phyloP scores from a whole-genome alignment of 768 basidiomycete genomes.

The Sporobolomyces roseus region DNA sequence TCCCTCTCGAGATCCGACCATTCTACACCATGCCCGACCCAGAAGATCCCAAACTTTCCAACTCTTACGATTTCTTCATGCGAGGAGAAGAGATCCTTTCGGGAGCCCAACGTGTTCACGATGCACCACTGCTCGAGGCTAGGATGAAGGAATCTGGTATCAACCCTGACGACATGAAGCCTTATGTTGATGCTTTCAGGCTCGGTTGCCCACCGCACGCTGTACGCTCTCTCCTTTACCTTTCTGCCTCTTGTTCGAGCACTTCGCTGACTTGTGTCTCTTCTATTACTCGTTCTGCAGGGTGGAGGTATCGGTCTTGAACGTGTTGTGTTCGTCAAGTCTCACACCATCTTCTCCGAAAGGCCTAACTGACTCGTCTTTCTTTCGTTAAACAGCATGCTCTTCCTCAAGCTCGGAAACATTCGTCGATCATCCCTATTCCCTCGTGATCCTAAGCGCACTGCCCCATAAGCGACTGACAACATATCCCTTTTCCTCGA shows the following conservation, averaged over 20 bases:
- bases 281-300: background rate
- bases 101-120: conserved; percentile 96
- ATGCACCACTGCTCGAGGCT: conserved; percentile 71
- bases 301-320: conserved; percentile 42
- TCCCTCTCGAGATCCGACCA: conserved; percentile 88
- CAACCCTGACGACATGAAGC: conserved; percentile 80
- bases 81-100: conserved; percentile 97
- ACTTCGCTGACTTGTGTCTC: conserved; percentile 52
- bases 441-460: conserved; percentile 92
- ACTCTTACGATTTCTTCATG: conserved; percentile 99
- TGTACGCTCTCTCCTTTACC: conserved; percentile 52
- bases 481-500: background rate
- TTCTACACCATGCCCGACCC: conserved; percentile 99
- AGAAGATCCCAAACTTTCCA: conserved; percentile 79
- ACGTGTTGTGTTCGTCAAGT: conserved; percentile 59
- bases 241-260: conserved; percentile 9
- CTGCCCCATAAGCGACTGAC: conserved; percentile 63
- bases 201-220: conserved; percentile 94
- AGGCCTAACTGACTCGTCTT: background rate
- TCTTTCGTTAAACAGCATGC: conserved; percentile 55
- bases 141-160: conserved; percentile 84
- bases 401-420: conserved; percentile 95
- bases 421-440: conserved; percentile 88
- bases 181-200: conserved; percentile 89
- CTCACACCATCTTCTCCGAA: background rate